phyloP scores from a whole-genome alignment of 73 alveolate species.

The Effrenium voratum region DNA sequence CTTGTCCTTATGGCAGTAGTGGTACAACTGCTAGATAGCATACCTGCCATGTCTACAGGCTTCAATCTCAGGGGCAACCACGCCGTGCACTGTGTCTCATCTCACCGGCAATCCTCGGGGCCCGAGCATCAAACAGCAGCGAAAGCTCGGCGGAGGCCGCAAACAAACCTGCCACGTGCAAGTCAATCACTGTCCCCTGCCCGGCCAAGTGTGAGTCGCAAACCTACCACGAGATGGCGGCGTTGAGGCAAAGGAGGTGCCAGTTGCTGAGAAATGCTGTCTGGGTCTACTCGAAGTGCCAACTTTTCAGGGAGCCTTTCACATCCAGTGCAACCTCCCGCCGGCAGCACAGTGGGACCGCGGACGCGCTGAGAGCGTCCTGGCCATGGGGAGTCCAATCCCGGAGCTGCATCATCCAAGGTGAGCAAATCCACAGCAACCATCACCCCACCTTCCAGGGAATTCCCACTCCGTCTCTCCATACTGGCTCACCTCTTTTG shows the following conservation, averaged over 20 bases:
- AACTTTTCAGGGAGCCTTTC: not conserved
- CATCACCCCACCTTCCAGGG: not conserved
- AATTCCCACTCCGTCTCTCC: not conserved
- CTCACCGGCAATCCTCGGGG: too few relatives aligned
- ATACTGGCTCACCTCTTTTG: not conserved
- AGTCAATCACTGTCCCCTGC: not conserved
- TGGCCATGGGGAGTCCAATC: not conserved
- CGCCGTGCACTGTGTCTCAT: too few relatives aligned
- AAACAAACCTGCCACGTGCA: constrained; percentile 18
- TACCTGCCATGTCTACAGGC: too few relatives aligned
- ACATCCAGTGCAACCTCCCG: not conserved
- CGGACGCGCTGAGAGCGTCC: not conserved
- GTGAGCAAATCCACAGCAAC: not conserved
- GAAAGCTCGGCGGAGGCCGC: constrained; percentile 64
- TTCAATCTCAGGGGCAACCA: too few relatives aligned
- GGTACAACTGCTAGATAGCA: too few relatives aligned
- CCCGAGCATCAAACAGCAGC: not conserved
- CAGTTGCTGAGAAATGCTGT: not conserved
- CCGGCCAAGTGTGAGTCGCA: not conserved
- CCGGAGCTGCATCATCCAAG: not conserved
- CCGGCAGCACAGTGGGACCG: not conserved
- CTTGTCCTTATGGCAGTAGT: too few relatives aligned
- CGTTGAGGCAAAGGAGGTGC: not conserved
- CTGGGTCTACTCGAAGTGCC: not conserved
- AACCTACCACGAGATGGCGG: not conserved